Base-by-base conservation (phyloP, 2,329 filamentous ascomycete genomes). In the Aspergillus sp. region DNA sequence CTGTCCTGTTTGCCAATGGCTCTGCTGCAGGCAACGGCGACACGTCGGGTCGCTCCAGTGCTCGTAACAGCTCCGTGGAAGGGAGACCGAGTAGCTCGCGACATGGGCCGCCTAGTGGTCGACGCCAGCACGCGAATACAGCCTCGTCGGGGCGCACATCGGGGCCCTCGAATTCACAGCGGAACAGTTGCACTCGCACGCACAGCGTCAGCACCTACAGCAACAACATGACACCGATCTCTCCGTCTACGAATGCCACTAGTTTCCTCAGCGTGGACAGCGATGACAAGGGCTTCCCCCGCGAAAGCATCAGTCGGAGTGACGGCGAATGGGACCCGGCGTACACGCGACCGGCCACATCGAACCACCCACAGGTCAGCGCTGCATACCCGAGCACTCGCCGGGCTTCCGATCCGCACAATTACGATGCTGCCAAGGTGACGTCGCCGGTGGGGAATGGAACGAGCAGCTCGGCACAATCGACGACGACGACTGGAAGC, bases 161-260 rank as follows among this genome's bases (percentile, higher is more conserved):
- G 13, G 72, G 66, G 15, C 70, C 70, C 8, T 71, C 74, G 6
- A 72, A 65, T 32, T 73, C 74, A 4, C 72, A 74, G 58, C 74
- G 76, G 50, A 74, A 75, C 47, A 77, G 74, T 55, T 73, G 74
- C 60, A 75, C 75, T 12, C 73, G 76, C 10, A 78, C 76, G 6
- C 76, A 78, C 56, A 78, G 76, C 58, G 67, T 74, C 57, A 77
- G 78, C 62, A 76, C 76, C 4, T 76, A 79, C 60, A 78, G 77
- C 53, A 78, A 78, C 60, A 76, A 72, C 13, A 74, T 76, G 68
- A 76, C 77, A 1, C 76, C 77, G 1, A 74, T 76, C 4, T 79
- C 77, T 5, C 76, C 76, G 1, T 72, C 74, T 10, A 80, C 78
- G n/a, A 79, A 80, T 59, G 78, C 77, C 17, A 78, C 78, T 36